These are phyloP conservation scores for Pseudogymnoascus sp. DNA, from an alignment of 2,329 filamentous ascomycete genomes.

Conservation along the genomic window DNA sequence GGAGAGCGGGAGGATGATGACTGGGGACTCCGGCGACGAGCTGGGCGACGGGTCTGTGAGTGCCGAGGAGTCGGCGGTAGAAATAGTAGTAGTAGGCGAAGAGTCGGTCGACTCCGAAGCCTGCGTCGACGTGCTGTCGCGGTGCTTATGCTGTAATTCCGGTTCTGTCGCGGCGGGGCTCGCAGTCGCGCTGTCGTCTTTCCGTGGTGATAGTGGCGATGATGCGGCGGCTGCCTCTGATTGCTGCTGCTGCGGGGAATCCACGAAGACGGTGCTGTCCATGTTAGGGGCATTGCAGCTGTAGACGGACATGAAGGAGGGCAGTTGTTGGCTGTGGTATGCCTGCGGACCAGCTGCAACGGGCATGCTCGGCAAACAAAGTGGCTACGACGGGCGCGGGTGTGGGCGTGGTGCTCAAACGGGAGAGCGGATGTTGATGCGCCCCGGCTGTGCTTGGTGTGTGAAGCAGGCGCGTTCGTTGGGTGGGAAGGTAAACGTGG, in stretches of 20 bases:
- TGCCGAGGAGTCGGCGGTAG: conserved; percentile 84
- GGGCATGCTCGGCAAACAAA: conserved; percentile 42
- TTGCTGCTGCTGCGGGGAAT: not conserved
- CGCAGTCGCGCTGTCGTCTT: not conserved
- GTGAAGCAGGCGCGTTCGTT: not conserved
- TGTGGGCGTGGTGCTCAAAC: not conserved
- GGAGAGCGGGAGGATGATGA: conserved; percentile 62
- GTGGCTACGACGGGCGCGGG: conserved; percentile 24
- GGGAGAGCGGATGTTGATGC: not conserved
- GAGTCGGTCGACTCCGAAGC: conserved; percentile 81
- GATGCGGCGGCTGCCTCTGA: not conserved
- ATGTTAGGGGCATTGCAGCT: conserved; percentile 37
- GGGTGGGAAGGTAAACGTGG: not conserved
- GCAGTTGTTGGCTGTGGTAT: conserved; percentile 63
- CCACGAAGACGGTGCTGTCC: not conserved
- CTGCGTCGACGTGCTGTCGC: conserved; percentile 70
- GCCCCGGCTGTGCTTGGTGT: not conserved
- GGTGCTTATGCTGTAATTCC: conserved; percentile 51
- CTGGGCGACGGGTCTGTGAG: conserved; percentile 85
- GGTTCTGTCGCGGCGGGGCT: conserved; percentile 12
- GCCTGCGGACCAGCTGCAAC: conserved; percentile 51
- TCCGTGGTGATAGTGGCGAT: conserved; percentile 15
- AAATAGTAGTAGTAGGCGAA: conserved; percentile 88
- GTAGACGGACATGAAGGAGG: conserved; percentile 70
- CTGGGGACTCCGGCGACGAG: conserved; percentile 83